Percentiles rank a stretch among this genome's conserved stretches.
Evolutionary conservation across 306 rosid species (phyloP).

Genomic region (Inga laurina): DNA sequence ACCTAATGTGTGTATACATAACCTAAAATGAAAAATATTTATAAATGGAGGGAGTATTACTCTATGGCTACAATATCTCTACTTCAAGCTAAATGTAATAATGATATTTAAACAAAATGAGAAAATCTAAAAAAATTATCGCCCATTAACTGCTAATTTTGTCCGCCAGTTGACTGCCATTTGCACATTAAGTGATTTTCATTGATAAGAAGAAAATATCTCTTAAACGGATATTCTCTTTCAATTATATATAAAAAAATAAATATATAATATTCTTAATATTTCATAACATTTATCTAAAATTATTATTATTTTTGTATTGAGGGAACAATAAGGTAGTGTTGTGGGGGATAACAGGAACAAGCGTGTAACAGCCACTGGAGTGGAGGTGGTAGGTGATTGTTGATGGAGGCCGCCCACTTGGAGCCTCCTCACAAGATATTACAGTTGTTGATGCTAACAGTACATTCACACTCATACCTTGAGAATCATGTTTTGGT

Average conservation of each 20-base stretch:
- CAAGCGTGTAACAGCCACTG: slow-evolving; percentile 4
- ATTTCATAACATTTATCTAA: background rate
- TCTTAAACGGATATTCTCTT: background rate
- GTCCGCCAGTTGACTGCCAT: background rate
- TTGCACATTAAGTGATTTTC: background rate
- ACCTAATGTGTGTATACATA: background rate
- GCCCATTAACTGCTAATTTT: background rate
- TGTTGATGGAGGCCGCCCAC: slow-evolving; percentile 47
- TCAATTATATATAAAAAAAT: background rate
- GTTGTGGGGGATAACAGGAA: background rate
- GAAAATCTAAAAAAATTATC: background rate
- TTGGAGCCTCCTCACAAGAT: slow-evolving; percentile 20
- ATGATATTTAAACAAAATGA: background rate
- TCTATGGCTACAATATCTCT: background rate
- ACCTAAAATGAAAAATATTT: background rate
- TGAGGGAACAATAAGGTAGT: background rate
- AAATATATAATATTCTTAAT: background rate
- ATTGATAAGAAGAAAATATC: background rate
- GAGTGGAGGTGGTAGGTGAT: slow-evolving; percentile 42
- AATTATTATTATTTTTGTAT: background rate
- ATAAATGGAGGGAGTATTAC: background rate
- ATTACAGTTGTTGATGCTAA: background rate
- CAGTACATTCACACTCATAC: background rate
- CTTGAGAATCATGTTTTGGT: background rate
- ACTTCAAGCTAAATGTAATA: background rate